Conservation (phyloP, 2,329 filamentous ascomycete genomes). For the Cordyceps farinosa region DNA sequence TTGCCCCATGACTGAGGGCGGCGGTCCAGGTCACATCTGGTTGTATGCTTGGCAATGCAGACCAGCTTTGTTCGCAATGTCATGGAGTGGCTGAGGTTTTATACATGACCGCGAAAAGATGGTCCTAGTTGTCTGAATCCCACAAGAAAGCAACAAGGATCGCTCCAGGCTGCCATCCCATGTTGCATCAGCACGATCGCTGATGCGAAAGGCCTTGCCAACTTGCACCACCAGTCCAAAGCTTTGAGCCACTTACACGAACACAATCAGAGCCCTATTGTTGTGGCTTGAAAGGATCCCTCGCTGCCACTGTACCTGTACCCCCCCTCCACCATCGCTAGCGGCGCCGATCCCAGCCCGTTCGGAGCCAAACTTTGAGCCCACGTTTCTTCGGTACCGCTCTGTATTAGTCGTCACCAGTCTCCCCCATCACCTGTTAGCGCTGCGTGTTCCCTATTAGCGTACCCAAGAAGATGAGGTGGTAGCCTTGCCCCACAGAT, state of each 20-base stretch:
- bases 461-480: not conserved
- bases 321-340: not conserved
- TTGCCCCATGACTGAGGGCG: not conserved
- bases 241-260: not conserved
- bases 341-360: conserved; percentile 3
- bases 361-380: not conserved
- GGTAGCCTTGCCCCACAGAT: not conserved
- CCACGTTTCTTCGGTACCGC: conserved; percentile 4
- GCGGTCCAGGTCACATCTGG: not conserved
- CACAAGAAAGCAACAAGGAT: not conserved
- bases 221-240: too few relatives aligned
- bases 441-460: not conserved
- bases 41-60: not conserved
- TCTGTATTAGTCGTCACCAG: conserved; percentile 10
- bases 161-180: not conserved
- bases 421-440: conserved; percentile 3
- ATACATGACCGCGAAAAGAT: too few relatives aligned
- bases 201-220: not conserved
- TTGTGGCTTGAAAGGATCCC: not conserved
- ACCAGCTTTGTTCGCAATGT: not conserved
- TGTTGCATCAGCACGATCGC: not conserved
- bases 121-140: not conserved
- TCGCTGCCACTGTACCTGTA: not conserved
- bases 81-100: too few relatives aligned
- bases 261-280: conserved; percentile 1